phyloP scores from a whole-genome alignment of 106 monocot genomes.

The Chionographis japonica region DNA sequence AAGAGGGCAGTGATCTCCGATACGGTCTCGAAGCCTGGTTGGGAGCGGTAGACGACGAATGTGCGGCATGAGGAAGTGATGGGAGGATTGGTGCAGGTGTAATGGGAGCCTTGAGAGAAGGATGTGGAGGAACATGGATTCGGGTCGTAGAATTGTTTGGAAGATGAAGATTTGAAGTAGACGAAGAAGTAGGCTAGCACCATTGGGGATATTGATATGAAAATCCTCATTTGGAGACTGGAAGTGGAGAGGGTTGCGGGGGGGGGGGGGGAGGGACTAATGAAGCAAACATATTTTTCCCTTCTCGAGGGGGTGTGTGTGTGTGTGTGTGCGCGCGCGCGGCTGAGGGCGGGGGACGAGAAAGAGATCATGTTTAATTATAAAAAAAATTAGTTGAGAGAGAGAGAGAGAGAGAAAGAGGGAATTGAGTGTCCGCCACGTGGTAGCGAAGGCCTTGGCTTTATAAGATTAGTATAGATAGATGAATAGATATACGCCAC shows the following conservation, averaged over 20 bases:
- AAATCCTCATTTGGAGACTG: not conserved
- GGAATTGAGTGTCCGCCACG: no score
- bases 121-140: not conserved
- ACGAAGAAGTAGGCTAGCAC: not conserved
- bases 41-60: slow-evolving; percentile 25
- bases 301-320: no score
- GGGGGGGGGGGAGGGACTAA: no score
- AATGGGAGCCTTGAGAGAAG: slow-evolving; percentile 2
- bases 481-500: no score
- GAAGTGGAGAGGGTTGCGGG: not conserved
- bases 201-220: not conserved
- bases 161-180: not conserved
- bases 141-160: slow-evolving; percentile 14
- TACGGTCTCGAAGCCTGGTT: slow-evolving; percentile 10
- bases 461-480: no score
- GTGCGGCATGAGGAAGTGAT: slow-evolving; percentile 10
- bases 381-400: no score
- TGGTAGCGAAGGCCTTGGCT: no score
- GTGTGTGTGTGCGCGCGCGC: no score
- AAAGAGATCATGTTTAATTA: no score
- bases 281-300: no score
- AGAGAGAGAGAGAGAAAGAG: no score
- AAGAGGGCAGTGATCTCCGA: slow-evolving; percentile 18
- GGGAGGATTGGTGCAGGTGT: slow-evolving; percentile 1
- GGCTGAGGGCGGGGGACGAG: no score